Percentiles rank a stretch among this genome's conserved stretches.
These are phyloP conservation scores for Funneliformis caledonium DNA, from an alignment of 371 early-diverging fungal species.

Conservation along the genomic window DNA sequence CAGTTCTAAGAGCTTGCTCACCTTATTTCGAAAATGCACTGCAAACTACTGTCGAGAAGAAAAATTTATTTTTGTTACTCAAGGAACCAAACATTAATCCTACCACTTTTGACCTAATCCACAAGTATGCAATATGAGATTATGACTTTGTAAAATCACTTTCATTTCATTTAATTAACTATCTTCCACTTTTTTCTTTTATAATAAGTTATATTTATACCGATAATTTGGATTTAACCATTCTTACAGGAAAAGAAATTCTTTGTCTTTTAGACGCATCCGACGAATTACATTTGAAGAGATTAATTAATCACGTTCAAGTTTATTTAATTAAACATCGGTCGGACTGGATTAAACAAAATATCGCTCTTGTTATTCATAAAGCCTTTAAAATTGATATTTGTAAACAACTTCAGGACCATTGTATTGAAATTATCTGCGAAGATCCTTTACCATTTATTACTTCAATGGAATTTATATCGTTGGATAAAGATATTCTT, in stretches of 20 bases:
- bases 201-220: no score
- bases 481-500: conserved; percentile 16
- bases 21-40: neutral
- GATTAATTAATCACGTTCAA: conserved; percentile 27
- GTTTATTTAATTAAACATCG: conserved; percentile 6
- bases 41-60: no score
- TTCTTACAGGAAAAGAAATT: neutral
- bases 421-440: neutral
- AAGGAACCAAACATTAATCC: no score
- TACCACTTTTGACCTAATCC: no score
- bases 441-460: neutral
- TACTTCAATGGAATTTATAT: neutral
- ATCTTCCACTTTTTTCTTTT: no score
- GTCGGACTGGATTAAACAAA: conserved; percentile 15
- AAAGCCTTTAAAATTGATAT: neutral
- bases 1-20: neutral
- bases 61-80: no score
- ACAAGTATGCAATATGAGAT: no score
- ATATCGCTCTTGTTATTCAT: neutral
- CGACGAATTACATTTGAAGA: conserved; percentile 4
- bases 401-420: neutral
- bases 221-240: no score
- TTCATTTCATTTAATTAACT: no score
- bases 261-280: conserved; percentile 2
- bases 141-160: no score